These are phyloP conservation scores for Claviceps capensis DNA, from an alignment of 2,329 filamentous ascomycete genomes.

Conservation along the genomic window DNA sequence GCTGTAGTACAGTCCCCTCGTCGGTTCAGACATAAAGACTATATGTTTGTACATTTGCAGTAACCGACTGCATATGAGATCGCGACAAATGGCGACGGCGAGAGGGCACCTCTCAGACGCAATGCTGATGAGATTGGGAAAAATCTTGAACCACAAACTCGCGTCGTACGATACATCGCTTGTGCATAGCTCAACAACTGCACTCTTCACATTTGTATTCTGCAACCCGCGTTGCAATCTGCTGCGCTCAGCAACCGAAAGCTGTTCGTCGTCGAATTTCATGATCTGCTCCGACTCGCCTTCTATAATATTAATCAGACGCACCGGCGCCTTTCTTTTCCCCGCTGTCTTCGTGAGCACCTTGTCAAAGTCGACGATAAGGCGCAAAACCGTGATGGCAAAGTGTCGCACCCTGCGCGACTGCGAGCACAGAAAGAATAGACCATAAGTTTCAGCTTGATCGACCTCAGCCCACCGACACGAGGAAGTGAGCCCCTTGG, in stretches of 20 bases:
- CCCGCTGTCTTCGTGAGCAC: conserved; percentile 58
- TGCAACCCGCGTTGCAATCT: conserved; percentile 81
- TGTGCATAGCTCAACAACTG: conserved; percentile 83
- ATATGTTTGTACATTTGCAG: conserved; percentile 87
- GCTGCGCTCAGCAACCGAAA: conserved; percentile 85
- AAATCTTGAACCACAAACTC: conserved; percentile 94
- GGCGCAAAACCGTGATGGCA: conserved; percentile 78
- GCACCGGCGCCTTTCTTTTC: conserved; percentile 47
- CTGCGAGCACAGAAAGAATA: conserved; percentile 96
- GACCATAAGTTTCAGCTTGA: conserved; percentile 87
- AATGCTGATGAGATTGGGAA: conserved; percentile 84
- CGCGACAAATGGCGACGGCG: conserved; percentile 77
- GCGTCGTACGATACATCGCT: conserved; percentile 92
- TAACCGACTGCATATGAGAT: conserved; percentile 84
- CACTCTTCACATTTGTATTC: conserved; percentile 70
- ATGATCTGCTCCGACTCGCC: conserved; percentile 79
- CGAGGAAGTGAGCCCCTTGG: conserved; percentile 69
- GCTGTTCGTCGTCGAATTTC: conserved; percentile 80
- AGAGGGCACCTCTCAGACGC: conserved; percentile 86
- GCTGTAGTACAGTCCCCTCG: conserved; percentile 50
- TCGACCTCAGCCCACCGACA: conserved; percentile 88
- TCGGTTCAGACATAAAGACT: conserved; percentile 60
- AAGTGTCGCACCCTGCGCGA: conserved; percentile 79
- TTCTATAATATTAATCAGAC: conserved; percentile 86
- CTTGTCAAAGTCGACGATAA: conserved; percentile 87